These are phyloP conservation scores for Pichia sp. DNA, from an alignment of 1,139 yeast genomes.

Conservation along the genomic window DNA sequence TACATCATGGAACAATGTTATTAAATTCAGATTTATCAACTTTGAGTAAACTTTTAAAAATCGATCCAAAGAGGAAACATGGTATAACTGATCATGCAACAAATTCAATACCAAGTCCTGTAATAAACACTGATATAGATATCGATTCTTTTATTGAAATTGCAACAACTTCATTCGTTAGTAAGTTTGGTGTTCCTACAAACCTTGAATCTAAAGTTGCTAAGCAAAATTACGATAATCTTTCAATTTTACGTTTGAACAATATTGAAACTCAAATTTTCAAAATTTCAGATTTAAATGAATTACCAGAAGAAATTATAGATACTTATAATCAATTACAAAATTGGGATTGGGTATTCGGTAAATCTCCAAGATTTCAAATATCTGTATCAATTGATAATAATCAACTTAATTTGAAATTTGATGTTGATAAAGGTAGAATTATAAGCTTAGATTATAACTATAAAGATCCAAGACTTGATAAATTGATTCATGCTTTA, in stretches of 20 bases:
- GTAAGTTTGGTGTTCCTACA: constrained; percentile 28
- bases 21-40: constrained; percentile 54
- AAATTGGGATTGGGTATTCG: constrained; percentile 67
- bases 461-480: constrained; percentile 7
- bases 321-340: constrained; percentile 39
- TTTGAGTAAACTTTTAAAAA: constrained; percentile 49
- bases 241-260: constrained; percentile 7
- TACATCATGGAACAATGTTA: constrained; percentile 97
- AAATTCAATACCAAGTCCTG: constrained; percentile 71
- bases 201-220: constrained; percentile 13
- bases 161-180: constrained; percentile 40
- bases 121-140: constrained; percentile 51
- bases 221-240: constrained; percentile 12
- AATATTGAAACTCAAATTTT: constrained; percentile 16
- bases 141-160: constrained; percentile 41
- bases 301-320: constrained; percentile 41
- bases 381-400: constrained; percentile 13
- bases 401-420: constrained; percentile 11
- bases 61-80: constrained; percentile 15
- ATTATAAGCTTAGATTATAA: constrained; percentile 16
- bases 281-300: constrained; percentile 23
- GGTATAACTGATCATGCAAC: constrained; percentile 54
- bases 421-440: constrained; percentile 21
- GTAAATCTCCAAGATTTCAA: constrained; percentile 49
- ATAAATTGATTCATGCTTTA: constrained; percentile 2